A percentile compares a stretch with the other conserved stretches of the same genome.
Conservation (phyloP, 106 monocot species). For the Apostasia ramifera region DNA sequence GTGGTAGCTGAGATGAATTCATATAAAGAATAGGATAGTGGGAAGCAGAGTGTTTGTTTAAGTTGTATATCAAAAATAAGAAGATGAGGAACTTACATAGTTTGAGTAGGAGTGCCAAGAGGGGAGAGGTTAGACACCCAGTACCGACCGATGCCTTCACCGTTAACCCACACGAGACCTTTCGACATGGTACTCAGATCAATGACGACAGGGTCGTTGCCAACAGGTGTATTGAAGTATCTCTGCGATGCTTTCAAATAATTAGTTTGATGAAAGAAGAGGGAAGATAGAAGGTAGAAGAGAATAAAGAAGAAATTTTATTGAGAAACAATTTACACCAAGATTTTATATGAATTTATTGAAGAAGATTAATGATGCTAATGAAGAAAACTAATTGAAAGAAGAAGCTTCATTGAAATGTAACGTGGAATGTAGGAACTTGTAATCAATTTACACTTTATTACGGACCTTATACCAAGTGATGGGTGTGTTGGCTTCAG, state of each 20-base stretch:
- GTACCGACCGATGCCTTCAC: constrained; percentile 66
- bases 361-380: too few relatives aligned
- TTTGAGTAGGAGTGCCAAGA: constrained; percentile 65
- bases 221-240: constrained; percentile 64
- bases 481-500: constrained; percentile 10
- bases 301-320: too few relatives aligned
- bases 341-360: too few relatives aligned
- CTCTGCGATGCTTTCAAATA: constrained; percentile 16
- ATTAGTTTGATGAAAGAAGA: too few relatives aligned
- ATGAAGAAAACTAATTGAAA: too few relatives aligned
- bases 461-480: constrained; percentile 48
- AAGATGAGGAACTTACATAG: constrained; percentile 31
- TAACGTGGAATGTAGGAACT: too few relatives aligned
- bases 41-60: not conserved
- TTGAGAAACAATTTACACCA: too few relatives aligned
- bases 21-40: not conserved
- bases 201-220: constrained; percentile 57
- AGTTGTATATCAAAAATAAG: not conserved
- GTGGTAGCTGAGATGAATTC: constrained; percentile 26
- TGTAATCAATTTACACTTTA: too few relatives aligned
- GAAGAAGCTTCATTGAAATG: too few relatives aligned
- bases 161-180: constrained; percentile 83
- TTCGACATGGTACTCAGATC: constrained; percentile 84
- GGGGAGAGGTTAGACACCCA: constrained; percentile 63
- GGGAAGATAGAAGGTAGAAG: too few relatives aligned